Evolutionary conservation across 2,329 filamentous ascomycete genomes (phyloP).

Genomic region (Aspergillus novoparasiticus): DNA sequence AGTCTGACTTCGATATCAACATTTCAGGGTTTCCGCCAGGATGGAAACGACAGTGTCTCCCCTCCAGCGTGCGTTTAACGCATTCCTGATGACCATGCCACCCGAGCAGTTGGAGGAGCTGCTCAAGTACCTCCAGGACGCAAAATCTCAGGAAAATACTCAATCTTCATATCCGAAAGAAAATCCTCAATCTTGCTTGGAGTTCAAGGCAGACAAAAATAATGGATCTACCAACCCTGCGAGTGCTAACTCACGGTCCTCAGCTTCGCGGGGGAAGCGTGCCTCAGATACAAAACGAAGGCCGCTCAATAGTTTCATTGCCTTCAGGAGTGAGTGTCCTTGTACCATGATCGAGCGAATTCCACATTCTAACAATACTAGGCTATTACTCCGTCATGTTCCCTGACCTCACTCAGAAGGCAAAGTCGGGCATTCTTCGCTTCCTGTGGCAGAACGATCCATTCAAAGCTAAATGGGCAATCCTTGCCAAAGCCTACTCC

Average conservation of each 20-base stretch:
- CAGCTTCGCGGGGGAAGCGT: conserved; percentile 22
- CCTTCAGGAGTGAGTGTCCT: conserved; percentile 38
- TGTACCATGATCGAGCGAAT: background rate
- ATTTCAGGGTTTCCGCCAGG: conserved; percentile 5
- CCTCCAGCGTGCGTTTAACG: conserved; percentile 29
- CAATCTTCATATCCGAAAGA: conserved; percentile 8
- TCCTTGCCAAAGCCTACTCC: conserved; percentile 60
- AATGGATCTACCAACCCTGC: conserved; percentile 10
- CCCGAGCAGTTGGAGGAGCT: conserved; percentile 25
- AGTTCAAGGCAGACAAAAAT: conserved; percentile 6
- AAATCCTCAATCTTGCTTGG: conserved; percentile 5
- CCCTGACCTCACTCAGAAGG: conserved; percentile 53
- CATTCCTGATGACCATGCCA: conserved; percentile 29
- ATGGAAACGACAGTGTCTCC: conserved; percentile 23
- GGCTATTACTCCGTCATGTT: conserved; percentile 54
- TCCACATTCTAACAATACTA: conserved; percentile 25
- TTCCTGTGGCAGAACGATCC: conserved; percentile 54
- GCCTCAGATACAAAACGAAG: conserved; percentile 25
- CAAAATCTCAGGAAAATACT: conserved; percentile 10
- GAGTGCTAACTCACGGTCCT: conserved; percentile 12
- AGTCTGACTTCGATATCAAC: background rate
- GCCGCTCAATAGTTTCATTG: conserved; percentile 43
- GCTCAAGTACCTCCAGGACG: conserved; percentile 21
- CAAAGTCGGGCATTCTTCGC: conserved; percentile 54
- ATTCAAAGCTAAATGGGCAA: conserved; percentile 55